Percentiles rank a stretch among this genome's conserved stretches.
Evolutionary conservation across 2,329 filamentous ascomycete genomes (phyloP).

Genomic region (Tolypocladium inflatum): DNA sequence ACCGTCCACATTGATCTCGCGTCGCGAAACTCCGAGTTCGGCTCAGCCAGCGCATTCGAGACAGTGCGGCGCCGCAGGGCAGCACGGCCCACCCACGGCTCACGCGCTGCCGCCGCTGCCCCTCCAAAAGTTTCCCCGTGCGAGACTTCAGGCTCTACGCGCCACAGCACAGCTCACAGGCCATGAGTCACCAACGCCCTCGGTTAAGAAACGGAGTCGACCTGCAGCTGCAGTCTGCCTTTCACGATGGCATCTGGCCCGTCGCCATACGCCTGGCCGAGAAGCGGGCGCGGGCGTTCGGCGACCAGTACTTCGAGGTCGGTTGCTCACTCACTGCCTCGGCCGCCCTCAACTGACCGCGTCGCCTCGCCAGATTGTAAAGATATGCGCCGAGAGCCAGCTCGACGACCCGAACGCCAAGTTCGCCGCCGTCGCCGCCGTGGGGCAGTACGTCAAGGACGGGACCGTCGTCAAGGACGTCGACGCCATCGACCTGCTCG

Average conservation of each 20-base stretch:
- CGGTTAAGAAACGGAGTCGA: constrained; percentile 40
- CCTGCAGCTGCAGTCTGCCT: constrained; percentile 45
- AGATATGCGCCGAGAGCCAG: constrained; percentile 40
- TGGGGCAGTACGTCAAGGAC: constrained; percentile 37
- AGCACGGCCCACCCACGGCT: not conserved
- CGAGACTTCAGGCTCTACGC: not conserved
- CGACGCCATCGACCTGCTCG: constrained; percentile 43
- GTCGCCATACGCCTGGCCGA: constrained; percentile 41
- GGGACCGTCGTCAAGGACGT: constrained; percentile 36
- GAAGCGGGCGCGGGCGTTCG: constrained; percentile 36
- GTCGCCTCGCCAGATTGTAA: constrained; percentile 28
- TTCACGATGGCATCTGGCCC: constrained; percentile 44
- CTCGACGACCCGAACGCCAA: constrained; percentile 39
- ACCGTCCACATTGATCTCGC: no score
- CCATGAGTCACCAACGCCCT: constrained; percentile 25
- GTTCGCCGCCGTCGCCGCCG: constrained; percentile 30
- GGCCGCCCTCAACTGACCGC: not conserved
- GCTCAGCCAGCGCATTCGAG: not conserved
- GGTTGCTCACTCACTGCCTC: not conserved
- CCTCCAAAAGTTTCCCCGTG: not conserved
- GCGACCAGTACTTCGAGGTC: constrained; percentile 49
- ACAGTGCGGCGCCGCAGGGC: not conserved
- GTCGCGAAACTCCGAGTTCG: not conserved
- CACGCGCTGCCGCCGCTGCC: not conserved
- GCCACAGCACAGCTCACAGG: not conserved